A percentile compares a stretch with the other conserved stretches of the same genome.
phyloP scores from a whole-genome alignment of 306 rosid species.

The Cyamopsis tetragonoloba region DNA sequence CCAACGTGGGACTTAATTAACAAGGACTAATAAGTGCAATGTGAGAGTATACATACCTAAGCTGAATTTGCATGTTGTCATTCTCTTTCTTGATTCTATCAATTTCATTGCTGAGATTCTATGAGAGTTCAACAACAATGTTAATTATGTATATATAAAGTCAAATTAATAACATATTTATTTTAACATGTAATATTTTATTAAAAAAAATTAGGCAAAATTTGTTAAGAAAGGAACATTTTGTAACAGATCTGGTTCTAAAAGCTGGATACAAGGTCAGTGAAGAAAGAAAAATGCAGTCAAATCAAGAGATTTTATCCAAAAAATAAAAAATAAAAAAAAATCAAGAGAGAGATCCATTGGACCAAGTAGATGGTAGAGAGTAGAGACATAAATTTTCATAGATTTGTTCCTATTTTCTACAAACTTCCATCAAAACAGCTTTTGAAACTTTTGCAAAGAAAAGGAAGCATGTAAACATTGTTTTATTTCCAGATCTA shows the following conservation, averaged over 20 bases:
- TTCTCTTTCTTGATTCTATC: conserved; percentile 86
- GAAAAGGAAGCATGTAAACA: conserved; percentile 42
- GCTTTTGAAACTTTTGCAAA: conserved; percentile 44
- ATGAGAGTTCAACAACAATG: conserved; percentile 22
- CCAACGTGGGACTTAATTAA: too few species aligned
- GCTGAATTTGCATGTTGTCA: conserved; percentile 80
- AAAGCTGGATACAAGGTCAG: conserved; percentile 15
- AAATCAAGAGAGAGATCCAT: conserved; percentile 25
- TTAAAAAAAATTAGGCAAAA: too few species aligned
- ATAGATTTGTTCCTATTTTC: not conserved
- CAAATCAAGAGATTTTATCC: too few species aligned
- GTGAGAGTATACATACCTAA: conserved; percentile 45
- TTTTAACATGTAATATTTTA: too few species aligned
- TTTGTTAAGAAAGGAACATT: not conserved
- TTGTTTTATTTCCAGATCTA: conserved; percentile 53
- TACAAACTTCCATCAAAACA: not conserved
- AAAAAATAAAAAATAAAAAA: too few species aligned
- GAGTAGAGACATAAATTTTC: not conserved
- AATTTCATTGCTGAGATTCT: conserved; percentile 80
- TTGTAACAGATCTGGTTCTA: conserved; percentile 24
- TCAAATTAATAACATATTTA: too few species aligned
- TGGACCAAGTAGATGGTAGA: not conserved
- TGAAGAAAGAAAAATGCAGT: conserved; percentile 20
- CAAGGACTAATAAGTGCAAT: too few species aligned
- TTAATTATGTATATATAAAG: too few species aligned